Evolutionary conservation across 2,329 filamentous ascomycete genomes (phyloP).

Genomic region (Microsporum ferrugineum): DNA sequence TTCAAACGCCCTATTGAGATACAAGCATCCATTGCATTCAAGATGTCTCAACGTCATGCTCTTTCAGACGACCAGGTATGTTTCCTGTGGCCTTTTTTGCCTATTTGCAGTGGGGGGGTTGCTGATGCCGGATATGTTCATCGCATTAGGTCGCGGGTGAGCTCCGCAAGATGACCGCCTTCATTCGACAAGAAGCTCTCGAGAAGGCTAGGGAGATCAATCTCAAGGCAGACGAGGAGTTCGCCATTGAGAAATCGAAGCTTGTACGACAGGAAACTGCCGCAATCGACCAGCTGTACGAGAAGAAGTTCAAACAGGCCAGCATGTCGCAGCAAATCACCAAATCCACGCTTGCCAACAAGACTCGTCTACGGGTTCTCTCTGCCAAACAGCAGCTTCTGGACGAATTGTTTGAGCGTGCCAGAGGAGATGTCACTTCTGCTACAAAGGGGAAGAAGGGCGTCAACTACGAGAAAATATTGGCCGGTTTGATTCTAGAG

Average conservation of each 20-base stretch:
- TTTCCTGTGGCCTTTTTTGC: slow-evolving; percentile 7
- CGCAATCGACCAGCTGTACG: slow-evolving; percentile 82
- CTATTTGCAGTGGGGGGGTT: not conserved
- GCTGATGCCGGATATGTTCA: not conserved
- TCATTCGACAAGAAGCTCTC: slow-evolving; percentile 96
- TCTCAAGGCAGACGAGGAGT: slow-evolving; percentile 97
- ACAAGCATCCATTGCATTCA: slow-evolving; percentile 28
- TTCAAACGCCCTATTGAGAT: not conserved
- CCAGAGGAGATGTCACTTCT: slow-evolving; percentile 58
- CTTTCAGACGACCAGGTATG: slow-evolving; percentile 94
- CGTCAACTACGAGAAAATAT: slow-evolving; percentile 58
- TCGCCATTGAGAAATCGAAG: slow-evolving; percentile 97
- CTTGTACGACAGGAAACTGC: slow-evolving; percentile 91
- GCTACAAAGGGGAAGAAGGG: slow-evolving; percentile 49
- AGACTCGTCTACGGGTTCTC: slow-evolving; percentile 82
- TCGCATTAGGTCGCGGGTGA: slow-evolving; percentile 72
- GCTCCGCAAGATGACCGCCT: slow-evolving; percentile 99
- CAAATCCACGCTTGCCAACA: slow-evolving; percentile 89
- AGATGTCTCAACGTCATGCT: slow-evolving; percentile 85
- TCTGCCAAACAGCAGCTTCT: slow-evolving; percentile 80
- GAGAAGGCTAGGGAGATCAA: slow-evolving; percentile 97
- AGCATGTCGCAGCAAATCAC: slow-evolving; percentile 98
- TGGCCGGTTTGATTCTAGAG: slow-evolving; percentile 77
- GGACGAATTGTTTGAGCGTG: slow-evolving; percentile 75
- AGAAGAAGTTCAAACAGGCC: slow-evolving; percentile 99